A percentile compares a stretch with the other conserved stretches of the same genome.
phyloP scores from a whole-genome alignment of 108 stramenopile species.

The Hondaea fermentalgiana region DNA sequence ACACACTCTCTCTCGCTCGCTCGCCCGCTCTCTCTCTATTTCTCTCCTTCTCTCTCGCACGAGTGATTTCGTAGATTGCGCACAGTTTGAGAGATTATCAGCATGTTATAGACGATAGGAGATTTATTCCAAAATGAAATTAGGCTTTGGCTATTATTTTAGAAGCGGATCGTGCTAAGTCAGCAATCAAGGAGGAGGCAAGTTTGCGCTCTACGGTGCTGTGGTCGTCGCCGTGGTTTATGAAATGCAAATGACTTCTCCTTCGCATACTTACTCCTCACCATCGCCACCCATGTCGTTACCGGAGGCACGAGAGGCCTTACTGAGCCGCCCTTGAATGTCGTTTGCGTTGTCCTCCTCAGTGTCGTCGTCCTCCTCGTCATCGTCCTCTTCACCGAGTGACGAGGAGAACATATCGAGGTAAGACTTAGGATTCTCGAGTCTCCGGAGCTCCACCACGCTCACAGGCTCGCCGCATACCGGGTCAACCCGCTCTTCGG shows the following conservation, averaged over 20 bases:
- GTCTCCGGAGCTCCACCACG: background rate
- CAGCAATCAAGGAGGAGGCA: too few species aligned
- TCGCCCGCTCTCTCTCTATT: too few species aligned
- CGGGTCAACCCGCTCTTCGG: constrained; percentile 26
- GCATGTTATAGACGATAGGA: too few species aligned
- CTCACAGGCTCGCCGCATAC: background rate
- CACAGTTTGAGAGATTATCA: too few species aligned
- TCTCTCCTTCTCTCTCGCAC: too few species aligned
- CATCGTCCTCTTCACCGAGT: background rate
- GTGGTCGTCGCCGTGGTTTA: too few species aligned
- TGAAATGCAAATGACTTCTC: too few species aligned
- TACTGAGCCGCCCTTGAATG: background rate
- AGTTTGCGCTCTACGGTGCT: too few species aligned
- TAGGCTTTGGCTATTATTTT: too few species aligned
- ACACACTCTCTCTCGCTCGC: background rate
- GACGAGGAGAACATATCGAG: background rate
- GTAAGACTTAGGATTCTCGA: background rate
- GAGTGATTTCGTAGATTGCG: too few species aligned
- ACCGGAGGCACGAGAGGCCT: background rate
- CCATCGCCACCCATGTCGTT: background rate
- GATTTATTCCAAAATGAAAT: too few species aligned
- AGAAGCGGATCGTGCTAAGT: too few species aligned
- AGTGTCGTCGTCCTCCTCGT: background rate
- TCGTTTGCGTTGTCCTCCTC: background rate
- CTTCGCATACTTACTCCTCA: background rate